These are phyloP conservation scores for Venturia effusa DNA, from an alignment of 2,329 filamentous ascomycete species.

Conservation along the genomic window DNA sequence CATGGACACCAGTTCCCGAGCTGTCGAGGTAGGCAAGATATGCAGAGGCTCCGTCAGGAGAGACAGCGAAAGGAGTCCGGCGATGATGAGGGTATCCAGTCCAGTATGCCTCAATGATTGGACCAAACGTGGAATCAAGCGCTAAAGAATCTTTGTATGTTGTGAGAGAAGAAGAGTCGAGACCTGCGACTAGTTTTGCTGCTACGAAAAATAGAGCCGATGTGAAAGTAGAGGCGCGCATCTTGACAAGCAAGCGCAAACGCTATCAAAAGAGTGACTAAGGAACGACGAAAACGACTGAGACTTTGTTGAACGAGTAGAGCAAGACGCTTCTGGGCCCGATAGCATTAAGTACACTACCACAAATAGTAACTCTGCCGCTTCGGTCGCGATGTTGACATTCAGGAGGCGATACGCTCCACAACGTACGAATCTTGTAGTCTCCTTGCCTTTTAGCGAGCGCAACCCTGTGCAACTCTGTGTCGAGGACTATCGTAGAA, in stretches of 20 bases:
- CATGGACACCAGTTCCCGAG: conserved; percentile 44
- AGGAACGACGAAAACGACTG: not conserved
- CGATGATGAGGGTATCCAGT: conserved; percentile 50
- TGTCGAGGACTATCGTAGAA: not conserved
- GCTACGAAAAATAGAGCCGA: not conserved
- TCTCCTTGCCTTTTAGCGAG: not conserved
- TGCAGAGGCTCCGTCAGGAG: conserved; percentile 47
- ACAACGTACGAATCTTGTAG: not conserved
- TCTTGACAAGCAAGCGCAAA: conserved; percentile 3
- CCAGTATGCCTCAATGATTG: conserved; percentile 52
- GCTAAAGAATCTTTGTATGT: conserved; percentile 25
- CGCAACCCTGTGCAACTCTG: not conserved
- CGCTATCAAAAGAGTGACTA: conserved; percentile 5
- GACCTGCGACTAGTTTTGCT: conserved; percentile 1
- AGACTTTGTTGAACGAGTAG: not conserved
- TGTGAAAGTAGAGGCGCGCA: not conserved
- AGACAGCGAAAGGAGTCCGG: conserved; percentile 49
- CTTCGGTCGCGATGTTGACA: not conserved
- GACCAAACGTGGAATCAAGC: conserved; percentile 42
- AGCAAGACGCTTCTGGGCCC: not conserved
- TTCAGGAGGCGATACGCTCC: not conserved
- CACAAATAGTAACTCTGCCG: not conserved
- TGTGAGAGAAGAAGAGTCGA: conserved; percentile 1
- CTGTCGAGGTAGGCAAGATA: conserved; percentile 51
- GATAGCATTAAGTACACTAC: not conserved